Conservation (phyloP, 345 rosid genomes). For the Populus deltoides region DNA sequence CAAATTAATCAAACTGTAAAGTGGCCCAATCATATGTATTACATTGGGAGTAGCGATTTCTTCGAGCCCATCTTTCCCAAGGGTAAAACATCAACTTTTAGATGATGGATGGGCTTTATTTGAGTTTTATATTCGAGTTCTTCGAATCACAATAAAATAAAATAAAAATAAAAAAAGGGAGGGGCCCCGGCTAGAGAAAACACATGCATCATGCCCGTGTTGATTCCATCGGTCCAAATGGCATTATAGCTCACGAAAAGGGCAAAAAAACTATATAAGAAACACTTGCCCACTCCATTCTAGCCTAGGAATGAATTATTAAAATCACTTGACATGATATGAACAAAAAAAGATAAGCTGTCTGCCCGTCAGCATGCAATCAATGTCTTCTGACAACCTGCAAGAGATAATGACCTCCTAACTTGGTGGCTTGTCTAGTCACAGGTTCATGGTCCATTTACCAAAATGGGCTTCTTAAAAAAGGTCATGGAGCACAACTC, state of each 20-base stretch:
- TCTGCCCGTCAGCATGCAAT: background rate
- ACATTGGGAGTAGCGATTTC: background rate
- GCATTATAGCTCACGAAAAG: no score
- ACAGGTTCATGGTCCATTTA: background rate
- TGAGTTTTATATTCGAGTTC: background rate
- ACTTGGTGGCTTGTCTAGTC: background rate
- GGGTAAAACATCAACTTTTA: background rate
- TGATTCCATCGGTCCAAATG: no score
- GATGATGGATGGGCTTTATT: background rate
- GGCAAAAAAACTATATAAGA: no score
- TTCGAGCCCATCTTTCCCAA: background rate
- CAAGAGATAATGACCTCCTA: background rate
- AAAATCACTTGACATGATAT: background rate
- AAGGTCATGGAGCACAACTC: background rate
- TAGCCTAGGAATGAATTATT: background rate
- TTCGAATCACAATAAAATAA: background rate
- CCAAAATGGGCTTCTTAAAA: background rate
- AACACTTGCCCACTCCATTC: background rate
- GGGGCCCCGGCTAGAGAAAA: background rate
- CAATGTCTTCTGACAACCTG: background rate
- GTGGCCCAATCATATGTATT: background rate
- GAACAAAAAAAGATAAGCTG: background rate
- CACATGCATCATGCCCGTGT: background rate
- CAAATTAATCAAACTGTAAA: background rate
- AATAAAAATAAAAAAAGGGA: fast-evolving